Base-by-base conservation (phyloP, 2,329 filamentous ascomycete species). In the Aspergillus pseudotamarii region DNA sequence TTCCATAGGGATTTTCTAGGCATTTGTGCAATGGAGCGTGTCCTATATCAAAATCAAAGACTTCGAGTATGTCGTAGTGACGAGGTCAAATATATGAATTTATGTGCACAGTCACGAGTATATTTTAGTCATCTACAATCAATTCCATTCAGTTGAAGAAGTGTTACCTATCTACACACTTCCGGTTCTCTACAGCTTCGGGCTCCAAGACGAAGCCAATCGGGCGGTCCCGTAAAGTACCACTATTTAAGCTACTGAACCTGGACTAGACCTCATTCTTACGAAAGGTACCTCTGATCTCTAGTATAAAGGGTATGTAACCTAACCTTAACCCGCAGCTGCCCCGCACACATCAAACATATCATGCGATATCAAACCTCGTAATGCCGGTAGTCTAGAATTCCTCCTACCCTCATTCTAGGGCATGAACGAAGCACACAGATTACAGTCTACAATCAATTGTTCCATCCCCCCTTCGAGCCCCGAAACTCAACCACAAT, bases 61-160 rank as follows among this genome's bases (percentile, higher is more conserved):
- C 51, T 28, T 55, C 34, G 51, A 26, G 23, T 32, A 28, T 38
- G 32, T 11, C 57, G 57, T 57, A 57, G 57, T 38, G 45, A 45
- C 19, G n/a, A 46, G 21, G 30, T 59, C 26, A 50, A 32, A 56
- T 63, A 56, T 48, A 60, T 60, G 59, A 64, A 45, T 61, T 61
- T 36, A 61, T 56, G 55, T 61, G 58, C 48, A 41, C 57, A 57
- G 55, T 23, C 43, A 38, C 48, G 48, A 51, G 48, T 51, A 32
- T 51, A 51, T 34, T 51, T 21, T 21, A 32, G 28, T 32, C 48
- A 51, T n/a, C 28, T 32, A 51, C 48, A 34, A 32, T 14, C 48
- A 32, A 21, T 34, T 21, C 16, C 3, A 32, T 30, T 14, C 26
- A 30, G 6, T 51, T 32, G 19, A 51, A 32, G 12, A 32, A 51